Evolutionary conservation across 305 asterid genomes (phyloP).

Genomic region (Rubia balearica): DNA sequence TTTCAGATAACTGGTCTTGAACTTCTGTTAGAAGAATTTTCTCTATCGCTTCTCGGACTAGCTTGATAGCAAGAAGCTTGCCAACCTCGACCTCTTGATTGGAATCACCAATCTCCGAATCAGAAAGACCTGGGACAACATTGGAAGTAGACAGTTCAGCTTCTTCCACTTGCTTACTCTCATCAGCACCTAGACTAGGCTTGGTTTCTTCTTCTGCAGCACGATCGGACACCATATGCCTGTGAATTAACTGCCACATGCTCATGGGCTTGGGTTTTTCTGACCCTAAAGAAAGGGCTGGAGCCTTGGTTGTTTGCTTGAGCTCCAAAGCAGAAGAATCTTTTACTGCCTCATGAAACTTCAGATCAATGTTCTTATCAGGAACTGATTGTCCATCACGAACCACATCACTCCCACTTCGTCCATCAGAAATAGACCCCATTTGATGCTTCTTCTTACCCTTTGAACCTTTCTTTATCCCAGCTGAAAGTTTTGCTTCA

Average conservation of each 20-base stretch:
- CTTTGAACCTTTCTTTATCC: constrained; percentile 22
- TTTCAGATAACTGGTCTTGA: constrained; percentile 72
- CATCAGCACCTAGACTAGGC: constrained; percentile 21
- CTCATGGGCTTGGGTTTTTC: constrained; percentile 39
- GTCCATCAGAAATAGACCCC: constrained; percentile 13
- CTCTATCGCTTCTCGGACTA: constrained; percentile 90
- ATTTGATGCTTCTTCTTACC: constrained; percentile 16
- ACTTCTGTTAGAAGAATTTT: constrained; percentile 93
- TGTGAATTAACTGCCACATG: constrained; percentile 82
- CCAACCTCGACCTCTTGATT: constrained; percentile 47
- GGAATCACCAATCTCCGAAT: constrained; percentile 23
- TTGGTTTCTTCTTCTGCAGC: constrained; percentile 28
- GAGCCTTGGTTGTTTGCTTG: constrained; percentile 16
- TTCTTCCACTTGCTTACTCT: constrained; percentile 21
- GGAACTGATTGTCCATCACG: constrained; percentile 19
- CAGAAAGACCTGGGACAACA: constrained; percentile 20
- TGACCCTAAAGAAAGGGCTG: constrained; percentile 15
- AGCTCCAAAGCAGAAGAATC: constrained; percentile 12
- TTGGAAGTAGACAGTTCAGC: constrained; percentile 16
- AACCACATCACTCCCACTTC: constrained; percentile 23
- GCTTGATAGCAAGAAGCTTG: constrained; percentile 67
- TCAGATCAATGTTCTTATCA: constrained; percentile 11
- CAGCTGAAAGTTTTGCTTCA: constrained; percentile 19
- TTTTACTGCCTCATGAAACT: constrained; percentile 8
- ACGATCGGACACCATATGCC: constrained; percentile 52